Conservation (phyloP, 2,329 filamentous ascomycete genomes). For the Fusarium kyushuense region DNA sequence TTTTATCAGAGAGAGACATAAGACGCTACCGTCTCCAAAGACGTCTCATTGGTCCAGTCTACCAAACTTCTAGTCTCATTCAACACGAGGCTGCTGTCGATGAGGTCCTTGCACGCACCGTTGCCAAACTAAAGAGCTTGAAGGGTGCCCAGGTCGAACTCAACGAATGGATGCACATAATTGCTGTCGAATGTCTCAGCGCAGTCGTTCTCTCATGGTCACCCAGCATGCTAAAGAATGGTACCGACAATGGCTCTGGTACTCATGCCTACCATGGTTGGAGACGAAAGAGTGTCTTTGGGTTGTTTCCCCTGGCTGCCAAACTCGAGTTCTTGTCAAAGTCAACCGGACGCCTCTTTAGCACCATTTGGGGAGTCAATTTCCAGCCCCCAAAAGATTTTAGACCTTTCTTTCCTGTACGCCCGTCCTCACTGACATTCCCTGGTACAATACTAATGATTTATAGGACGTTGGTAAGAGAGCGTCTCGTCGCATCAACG, state of each 20-base stretch:
- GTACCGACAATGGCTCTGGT: constrained; percentile 62
- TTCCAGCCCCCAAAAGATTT: constrained; percentile 60
- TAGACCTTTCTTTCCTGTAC: constrained; percentile 63
- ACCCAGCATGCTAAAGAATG: constrained; percentile 59
- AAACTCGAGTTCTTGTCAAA: constrained; percentile 56
- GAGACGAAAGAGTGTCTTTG: constrained; percentile 65
- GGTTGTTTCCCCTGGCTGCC: constrained; percentile 60
- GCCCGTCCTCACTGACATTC: constrained; percentile 4
- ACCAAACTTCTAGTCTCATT: constrained; percentile 57
- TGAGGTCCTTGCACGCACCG: constrained; percentile 52
- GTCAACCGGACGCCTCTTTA: constrained; percentile 55
- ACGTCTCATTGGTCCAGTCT: constrained; percentile 62
- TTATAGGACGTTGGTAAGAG: constrained; percentile 52
- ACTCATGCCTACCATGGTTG: constrained; percentile 62
- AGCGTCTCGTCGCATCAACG: constrained; percentile 53
- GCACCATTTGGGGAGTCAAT: constrained; percentile 59
- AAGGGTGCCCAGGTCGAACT: constrained; percentile 59
- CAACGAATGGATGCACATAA: constrained; percentile 69
- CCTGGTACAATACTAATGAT: not conserved
- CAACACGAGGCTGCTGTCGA: constrained; percentile 59
- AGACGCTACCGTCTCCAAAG: constrained; percentile 63
- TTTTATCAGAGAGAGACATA: constrained; percentile 62
- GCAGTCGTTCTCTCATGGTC: constrained; percentile 66
- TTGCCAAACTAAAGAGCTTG: constrained; percentile 54
- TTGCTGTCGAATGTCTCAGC: constrained; percentile 64